phyloP scores from a whole-genome alignment of 768 basidiomycete species.

The Agaricus sinodeliciosus region DNA sequence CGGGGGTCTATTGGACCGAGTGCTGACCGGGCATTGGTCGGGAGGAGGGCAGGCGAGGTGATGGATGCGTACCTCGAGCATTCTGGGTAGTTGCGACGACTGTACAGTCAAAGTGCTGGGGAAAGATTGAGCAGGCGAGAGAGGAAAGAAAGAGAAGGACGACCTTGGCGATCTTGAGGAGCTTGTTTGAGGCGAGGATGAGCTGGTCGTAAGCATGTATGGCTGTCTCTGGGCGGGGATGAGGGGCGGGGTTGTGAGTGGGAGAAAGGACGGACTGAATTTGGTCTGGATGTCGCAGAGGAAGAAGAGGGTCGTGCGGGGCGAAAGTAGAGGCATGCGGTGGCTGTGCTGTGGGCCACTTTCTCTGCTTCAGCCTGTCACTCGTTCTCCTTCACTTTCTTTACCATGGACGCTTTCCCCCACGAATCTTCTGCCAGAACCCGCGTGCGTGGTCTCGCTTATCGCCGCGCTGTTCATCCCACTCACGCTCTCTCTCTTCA shows the following conservation, averaged over 20 bases:
- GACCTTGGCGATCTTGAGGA: slow-evolving; percentile 72
- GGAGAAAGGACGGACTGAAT: slow-evolving; percentile 47
- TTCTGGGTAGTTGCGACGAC: slow-evolving; percentile 86
- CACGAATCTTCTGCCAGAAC: slow-evolving; percentile 35
- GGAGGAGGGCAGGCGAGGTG: neutral
- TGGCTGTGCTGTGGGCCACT: slow-evolving; percentile 1
- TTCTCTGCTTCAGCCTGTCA: slow-evolving; percentile 22
- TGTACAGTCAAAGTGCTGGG: slow-evolving; percentile 55
- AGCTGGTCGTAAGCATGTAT: slow-evolving; percentile 72
- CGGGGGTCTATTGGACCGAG: slow-evolving; percentile 65
- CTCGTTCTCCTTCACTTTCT: slow-evolving; percentile 23
- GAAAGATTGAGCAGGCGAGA: neutral
- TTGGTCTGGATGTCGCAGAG: slow-evolving; percentile 80
- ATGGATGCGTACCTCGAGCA: slow-evolving; percentile 48
- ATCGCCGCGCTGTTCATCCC: neutral
- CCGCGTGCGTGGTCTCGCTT: slow-evolving; percentile 25
- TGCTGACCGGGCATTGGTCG: slow-evolving; percentile 28
- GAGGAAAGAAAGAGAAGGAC: neutral
- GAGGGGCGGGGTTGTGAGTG: neutral
- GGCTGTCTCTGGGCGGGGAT: slow-evolving; percentile 24
- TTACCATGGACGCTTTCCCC: slow-evolving; percentile 12
- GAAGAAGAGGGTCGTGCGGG: slow-evolving; percentile 54
- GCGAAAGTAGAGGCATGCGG: slow-evolving; percentile 22
- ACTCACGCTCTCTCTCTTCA: slow-evolving; percentile 19
- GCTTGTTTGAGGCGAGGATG: slow-evolving; percentile 63